Percentiles rank a stretch among this genome's conserved stretches.
These are phyloP conservation scores for Metschnikowia borealis DNA, from an alignment of 805 yeast species.

Conservation along the genomic window DNA sequence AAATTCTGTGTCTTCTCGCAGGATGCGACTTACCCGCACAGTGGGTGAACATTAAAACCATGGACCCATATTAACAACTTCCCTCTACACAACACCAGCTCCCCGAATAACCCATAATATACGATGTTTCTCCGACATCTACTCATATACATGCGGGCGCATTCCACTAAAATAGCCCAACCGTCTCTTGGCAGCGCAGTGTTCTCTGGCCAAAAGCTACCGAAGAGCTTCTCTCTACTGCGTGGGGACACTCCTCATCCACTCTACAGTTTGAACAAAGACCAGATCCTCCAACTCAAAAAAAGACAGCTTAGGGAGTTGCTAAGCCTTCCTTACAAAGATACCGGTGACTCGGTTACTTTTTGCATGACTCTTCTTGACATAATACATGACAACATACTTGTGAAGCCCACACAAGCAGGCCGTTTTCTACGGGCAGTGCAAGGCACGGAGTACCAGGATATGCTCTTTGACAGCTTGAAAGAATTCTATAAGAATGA, in stretches of 20 bases:
- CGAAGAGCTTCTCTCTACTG: slow-evolving; percentile 13
- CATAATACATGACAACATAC: slow-evolving; percentile 27
- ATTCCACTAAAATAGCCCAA: not conserved
- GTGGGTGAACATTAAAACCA: not conserved
- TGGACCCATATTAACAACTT: not conserved
- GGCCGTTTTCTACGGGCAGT: slow-evolving; percentile 20
- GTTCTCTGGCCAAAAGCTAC: slow-evolving; percentile 4
- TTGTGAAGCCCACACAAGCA: slow-evolving; percentile 23
- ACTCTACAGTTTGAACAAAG: slow-evolving; percentile 25
- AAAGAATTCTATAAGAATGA: slow-evolving; percentile 17
- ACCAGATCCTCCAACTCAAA: slow-evolving; percentile 23
- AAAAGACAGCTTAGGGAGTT: slow-evolving; percentile 24
- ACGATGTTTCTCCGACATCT: not conserved
- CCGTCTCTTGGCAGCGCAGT: not conserved
- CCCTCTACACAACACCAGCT: not conserved
- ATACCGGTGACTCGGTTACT: slow-evolving; percentile 23
- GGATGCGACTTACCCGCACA: not conserved
- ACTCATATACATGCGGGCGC: not conserved
- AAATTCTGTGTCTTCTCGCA: not conserved
- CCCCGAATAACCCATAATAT: not conserved
- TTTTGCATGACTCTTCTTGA: slow-evolving; percentile 29
- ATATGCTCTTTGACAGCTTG: slow-evolving; percentile 17
- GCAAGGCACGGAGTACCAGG: slow-evolving; percentile 18
- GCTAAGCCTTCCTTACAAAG: slow-evolving; percentile 22
- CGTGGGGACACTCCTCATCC: slow-evolving; percentile 32